Base-by-base conservation (phyloP, 2,329 filamentous ascomycete species). In the Penicillium olsonii region DNA sequence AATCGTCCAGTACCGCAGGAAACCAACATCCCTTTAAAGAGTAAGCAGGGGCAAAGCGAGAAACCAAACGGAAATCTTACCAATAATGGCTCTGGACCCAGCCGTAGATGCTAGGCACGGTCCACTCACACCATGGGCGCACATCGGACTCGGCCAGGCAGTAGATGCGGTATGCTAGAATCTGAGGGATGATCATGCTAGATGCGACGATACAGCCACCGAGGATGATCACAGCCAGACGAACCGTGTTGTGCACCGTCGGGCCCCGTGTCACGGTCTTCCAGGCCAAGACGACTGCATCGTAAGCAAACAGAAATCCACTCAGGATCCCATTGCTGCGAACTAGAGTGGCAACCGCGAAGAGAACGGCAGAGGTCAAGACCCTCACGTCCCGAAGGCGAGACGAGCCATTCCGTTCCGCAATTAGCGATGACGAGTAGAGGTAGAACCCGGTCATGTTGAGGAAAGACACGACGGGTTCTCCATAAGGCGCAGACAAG, bases 21-120 rank as follows among this genome's bases (percentile, higher is more conserved):
- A 87, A 0, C 94, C 94, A 44, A 88, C 84, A 62, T 92, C 85
- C 94, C 92, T 96, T 53, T 18, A 53, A 53, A 50, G 52, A 19
- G 19, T 6, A 18, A 24, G 22, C 17, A 20, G 41, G 14, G n/a
- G 26, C 5, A 26, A 19, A 10, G 12, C 9, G 45, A 12, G 19
- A 24, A 24, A 24, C 4, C 14, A 31, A n/a, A 31, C 14, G 7
- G 4, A 11, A 17, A 14, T 70, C 84, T 69, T 79, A 95, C 92
- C 94, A 99, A 71, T 99, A 97, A 62, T 88, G 78, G 38, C 79
- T 78, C 67, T 99, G 94, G 2, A 97, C 92, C 77, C 88, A 97
- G 0, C 84, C 80, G 71, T 95, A 97, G 52, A 99, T 92, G 67
- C 90, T 95, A 4, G 94, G 94, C 11, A 92, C 55, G n/a, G 73